Conservation (phyloP, 352 stramenopile genomes). For the Pythium rishiriense region DNA sequence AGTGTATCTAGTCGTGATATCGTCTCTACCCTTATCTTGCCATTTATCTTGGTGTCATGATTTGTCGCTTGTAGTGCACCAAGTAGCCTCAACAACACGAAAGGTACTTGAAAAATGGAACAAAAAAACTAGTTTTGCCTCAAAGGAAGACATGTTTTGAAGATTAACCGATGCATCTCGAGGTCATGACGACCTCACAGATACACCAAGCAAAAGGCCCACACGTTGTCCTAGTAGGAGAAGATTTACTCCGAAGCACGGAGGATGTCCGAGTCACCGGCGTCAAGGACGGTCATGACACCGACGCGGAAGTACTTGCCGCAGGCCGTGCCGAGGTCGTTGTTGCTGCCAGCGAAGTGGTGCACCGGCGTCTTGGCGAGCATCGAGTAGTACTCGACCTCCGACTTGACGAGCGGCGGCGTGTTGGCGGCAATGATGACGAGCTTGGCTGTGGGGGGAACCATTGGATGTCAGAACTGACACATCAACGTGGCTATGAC, state of each 20-base stretch:
- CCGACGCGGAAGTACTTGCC: constrained; percentile 99
- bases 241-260: constrained; percentile 58
- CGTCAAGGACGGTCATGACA: constrained; percentile 95
- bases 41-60: no score
- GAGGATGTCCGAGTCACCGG: constrained; percentile 99
- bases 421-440: constrained; percentile 98
- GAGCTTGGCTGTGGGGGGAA: constrained; percentile 88
- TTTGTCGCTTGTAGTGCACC: no score
- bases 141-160: constrained; percentile 12
- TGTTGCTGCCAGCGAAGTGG: constrained; percentile 99
- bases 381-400: constrained; percentile 99
- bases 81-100: neutral
- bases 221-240: neutral
- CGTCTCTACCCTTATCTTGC: no score
- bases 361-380: constrained; percentile 98
- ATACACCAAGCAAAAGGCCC: neutral
- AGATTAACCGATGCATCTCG: constrained; percentile 6
- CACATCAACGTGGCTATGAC: neutral
- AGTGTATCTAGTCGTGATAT: no score
- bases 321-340: constrained; percentile 98
- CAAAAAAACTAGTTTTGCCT: constrained; percentile 3
- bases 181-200: neutral
- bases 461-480: no score
- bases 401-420: constrained; percentile 97
- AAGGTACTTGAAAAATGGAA: neutral